phyloP scores from a whole-genome alignment of 2,329 filamentous ascomycete genomes.

The Colletotrichum eremochloae region DNA sequence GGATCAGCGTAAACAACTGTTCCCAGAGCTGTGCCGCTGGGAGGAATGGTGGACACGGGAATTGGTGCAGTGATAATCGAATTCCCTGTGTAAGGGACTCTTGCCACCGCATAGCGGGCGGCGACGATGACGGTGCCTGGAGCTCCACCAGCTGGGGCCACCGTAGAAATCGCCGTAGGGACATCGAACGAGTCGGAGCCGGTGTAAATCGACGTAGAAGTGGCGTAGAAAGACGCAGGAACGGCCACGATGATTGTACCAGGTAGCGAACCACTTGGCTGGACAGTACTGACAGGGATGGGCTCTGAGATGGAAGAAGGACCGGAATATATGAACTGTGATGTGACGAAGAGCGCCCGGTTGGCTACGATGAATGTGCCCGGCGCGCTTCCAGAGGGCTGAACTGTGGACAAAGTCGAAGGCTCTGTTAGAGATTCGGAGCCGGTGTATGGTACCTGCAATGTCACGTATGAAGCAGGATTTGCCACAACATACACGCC shows the following conservation, averaged over 20 bases:
- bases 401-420: constrained; percentile 1
- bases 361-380: constrained; percentile 10
- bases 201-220: constrained; percentile 7
- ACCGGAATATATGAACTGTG: not conserved
- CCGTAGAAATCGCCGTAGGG: constrained; percentile 8
- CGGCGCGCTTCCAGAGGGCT: not conserved
- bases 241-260: constrained; percentile 1
- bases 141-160: constrained; percentile 1
- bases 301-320: not conserved
- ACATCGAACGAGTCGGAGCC: not conserved
- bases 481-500: constrained; percentile 30
- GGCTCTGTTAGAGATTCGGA: not conserved
- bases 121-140: constrained; percentile 11
- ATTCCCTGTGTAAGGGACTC: constrained; percentile 8
- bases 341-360: constrained; percentile 3
- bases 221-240: constrained; percentile 19
- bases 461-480: constrained; percentile 3
- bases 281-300: not conserved
- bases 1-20: constrained; percentile 30
- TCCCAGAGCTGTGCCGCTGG: constrained; percentile 22
- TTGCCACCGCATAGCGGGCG: constrained; percentile 12
- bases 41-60: constrained; percentile 27
- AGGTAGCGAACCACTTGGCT: not conserved
- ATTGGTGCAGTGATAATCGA: constrained; percentile 16
- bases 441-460: not conserved